phyloP scores from a whole-genome alignment of 192 early-diverging fungal genomes.

The Coemansia sp. region DNA sequence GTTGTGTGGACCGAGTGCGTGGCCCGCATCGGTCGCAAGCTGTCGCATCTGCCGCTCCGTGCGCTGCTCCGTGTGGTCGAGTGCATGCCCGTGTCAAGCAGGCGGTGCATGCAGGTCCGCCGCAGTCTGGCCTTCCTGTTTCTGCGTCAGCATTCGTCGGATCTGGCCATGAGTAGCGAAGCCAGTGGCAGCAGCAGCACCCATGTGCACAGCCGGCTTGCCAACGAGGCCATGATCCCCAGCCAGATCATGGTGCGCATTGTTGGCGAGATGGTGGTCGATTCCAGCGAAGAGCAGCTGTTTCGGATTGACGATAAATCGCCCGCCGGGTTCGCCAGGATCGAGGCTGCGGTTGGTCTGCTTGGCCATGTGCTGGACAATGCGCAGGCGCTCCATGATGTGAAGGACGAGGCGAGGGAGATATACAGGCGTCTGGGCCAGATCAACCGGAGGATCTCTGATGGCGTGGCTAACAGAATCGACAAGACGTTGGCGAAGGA shows the following conservation, averaged over 20 bases:
- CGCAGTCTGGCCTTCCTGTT: conserved; percentile 32
- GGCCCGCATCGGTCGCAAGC: conserved; percentile 8
- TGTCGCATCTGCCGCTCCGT: conserved; percentile 6
- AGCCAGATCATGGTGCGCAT: conserved; percentile 37
- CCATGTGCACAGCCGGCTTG: conserved; percentile 3
- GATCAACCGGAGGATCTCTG: conserved; percentile 35
- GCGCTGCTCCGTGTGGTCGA: conserved; percentile 21
- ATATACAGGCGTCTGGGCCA: conserved; percentile 26
- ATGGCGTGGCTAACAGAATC: conserved; percentile 32
- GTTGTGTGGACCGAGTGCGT: conserved; percentile 29
- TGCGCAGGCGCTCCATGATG: conserved; percentile 26
- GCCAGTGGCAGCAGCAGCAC: neutral
- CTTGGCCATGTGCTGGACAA: conserved; percentile 38
- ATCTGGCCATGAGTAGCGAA: neutral
- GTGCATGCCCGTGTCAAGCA: conserved; percentile 21
- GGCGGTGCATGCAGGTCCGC: conserved; percentile 39
- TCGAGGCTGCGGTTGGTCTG: conserved; percentile 33
- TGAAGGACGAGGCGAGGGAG: conserved; percentile 8
- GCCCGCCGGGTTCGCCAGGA: conserved; percentile 19
- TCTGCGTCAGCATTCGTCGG: conserved; percentile 14
- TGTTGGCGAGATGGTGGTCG: conserved; percentile 36
- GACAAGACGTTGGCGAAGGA: conserved; percentile 53
- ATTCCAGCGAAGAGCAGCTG: conserved; percentile 12
- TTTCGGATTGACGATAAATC: conserved; percentile 13
- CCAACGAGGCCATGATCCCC: conserved; percentile 14